Evolutionary conservation across 208 protist species (phyloP).

Genomic region (Vickermania ingenoplastis): DNA sequence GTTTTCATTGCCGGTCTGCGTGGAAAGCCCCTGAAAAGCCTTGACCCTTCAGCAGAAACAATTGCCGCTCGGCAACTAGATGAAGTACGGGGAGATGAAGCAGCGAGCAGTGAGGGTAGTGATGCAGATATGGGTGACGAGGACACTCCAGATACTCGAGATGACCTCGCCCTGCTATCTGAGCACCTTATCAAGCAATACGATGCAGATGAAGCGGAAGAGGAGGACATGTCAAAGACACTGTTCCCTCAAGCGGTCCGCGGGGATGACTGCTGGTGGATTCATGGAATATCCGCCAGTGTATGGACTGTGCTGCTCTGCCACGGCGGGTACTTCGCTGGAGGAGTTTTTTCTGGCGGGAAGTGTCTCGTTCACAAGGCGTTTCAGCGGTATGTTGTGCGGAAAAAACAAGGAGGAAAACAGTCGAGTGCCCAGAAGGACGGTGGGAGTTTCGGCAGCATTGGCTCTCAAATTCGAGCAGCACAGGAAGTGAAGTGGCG

Average conservation of each 20-base stretch:
- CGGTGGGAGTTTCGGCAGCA: slow-evolving; percentile 58
- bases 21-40: slow-evolving; percentile 7
- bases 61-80: slow-evolving; percentile 5
- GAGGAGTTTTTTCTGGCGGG: slow-evolving; percentile 57
- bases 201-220: slow-evolving; percentile 27
- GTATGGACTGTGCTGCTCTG: slow-evolving; percentile 79
- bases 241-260: slow-evolving; percentile 22
- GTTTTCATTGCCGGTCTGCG: slow-evolving; percentile 37
- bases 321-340: slow-evolving; percentile 84
- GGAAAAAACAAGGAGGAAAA: slow-evolving; percentile 89
- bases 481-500: slow-evolving; percentile 82
- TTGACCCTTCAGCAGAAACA: too few relatives aligned
- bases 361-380: slow-evolving; percentile 66
- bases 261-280: slow-evolving; percentile 11
- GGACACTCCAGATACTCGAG: slow-evolving; percentile 7
- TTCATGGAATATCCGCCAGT: slow-evolving; percentile 26
- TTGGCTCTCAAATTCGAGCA: slow-evolving; percentile 78
- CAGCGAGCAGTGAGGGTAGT: slow-evolving; percentile 8
- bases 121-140: slow-evolving; percentile 7
- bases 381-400: slow-evolving; percentile 86
- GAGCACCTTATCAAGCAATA: slow-evolving; percentile 63
- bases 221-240: slow-evolving; percentile 24
- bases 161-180: slow-evolving; percentile 25
- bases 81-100: slow-evolving; percentile 5
- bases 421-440: slow-evolving; percentile 82